Evolutionary conservation across 2,329 filamentous ascomycete genomes (phyloP), one percentile per base, ranked within the genome.

Genomic region (Aaosphaeria arxii): DNA sequence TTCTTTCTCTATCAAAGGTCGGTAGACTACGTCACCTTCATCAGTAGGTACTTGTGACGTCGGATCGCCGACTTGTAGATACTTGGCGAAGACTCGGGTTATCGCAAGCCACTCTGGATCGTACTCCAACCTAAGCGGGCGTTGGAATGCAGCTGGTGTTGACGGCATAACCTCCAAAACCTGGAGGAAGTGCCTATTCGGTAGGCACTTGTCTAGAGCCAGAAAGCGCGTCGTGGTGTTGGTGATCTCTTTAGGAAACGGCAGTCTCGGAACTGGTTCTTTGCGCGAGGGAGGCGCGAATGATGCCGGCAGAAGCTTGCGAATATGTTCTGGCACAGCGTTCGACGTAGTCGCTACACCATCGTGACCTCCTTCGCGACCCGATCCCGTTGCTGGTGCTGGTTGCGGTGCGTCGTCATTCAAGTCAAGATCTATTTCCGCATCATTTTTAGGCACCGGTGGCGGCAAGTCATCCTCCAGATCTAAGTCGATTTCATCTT

Each of bases 41-140:
- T 95, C 78, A 1, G 73, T 67, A 0, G 86, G 77, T 0, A 80
- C 70, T 36, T 71, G 69, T 1, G 80, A 77, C 6, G 72, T 64
- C 5, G 76, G 76, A 49, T 89, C 88, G 1, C 74, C 70, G 2
- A 94, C 76, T 30, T 70, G 61, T 40, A 76, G 61, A 38, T 83
- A 77, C 3, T 76, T 59, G 38, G 88, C 83, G 63, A 97, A 95
- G 6, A 85, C 86, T 39, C 92, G 87, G 9, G 86, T 91, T 54
- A 99, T 96, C 39, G 94, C 88, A 6, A 99, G 84, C 92, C 92
- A 99, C 73, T 99, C 94, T 7, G 86, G 83, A 68, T 99, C 94
- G 66, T 99, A 97, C 42, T 84, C 75, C 1, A 96, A 77, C 7
- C 74, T 76, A 56, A 83, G 80, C 1, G 84, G 83, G 2, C 75